A percentile compares a stretch with the other conserved stretches of the same genome.
These are phyloP conservation scores for Pezicula radicicola DNA, from an alignment of 2,329 filamentous ascomycete genomes.

Conservation along the genomic window DNA sequence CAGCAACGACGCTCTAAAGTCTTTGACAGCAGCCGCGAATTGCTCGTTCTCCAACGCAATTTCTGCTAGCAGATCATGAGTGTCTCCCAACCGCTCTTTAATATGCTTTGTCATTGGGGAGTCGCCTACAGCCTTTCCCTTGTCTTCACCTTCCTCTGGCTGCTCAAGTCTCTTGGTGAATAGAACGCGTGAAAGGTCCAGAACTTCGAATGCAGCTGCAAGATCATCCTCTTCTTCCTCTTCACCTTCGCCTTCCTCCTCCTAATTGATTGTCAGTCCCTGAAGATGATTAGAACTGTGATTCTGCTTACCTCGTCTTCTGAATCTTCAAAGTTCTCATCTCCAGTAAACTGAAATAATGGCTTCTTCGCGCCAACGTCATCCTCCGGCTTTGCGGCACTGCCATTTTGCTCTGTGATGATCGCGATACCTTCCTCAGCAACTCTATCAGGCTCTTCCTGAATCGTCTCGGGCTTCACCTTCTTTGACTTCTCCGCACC, in stretches of 20 bases:
- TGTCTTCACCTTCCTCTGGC: slow-evolving; percentile 38
- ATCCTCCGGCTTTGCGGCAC: slow-evolving; percentile 29
- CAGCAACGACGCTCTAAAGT: slow-evolving; percentile 73
- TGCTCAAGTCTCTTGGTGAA: slow-evolving; percentile 55
- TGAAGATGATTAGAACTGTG: slow-evolving; percentile 41
- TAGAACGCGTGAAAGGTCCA: slow-evolving; percentile 73
- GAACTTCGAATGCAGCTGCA: slow-evolving; percentile 76
- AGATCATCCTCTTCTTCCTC: slow-evolving; percentile 71
- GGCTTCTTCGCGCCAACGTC: slow-evolving; percentile 59
- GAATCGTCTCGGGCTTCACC: slow-evolving; percentile 29
- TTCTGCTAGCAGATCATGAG: slow-evolving; percentile 89
- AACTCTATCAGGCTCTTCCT: slow-evolving; percentile 34
- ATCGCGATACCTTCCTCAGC: slow-evolving; percentile 44
- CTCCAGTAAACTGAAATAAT: slow-evolving; percentile 88
- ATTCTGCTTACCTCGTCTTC: slow-evolving; percentile 58
- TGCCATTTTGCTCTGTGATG: slow-evolving; percentile 25
- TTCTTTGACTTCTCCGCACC: slow-evolving; percentile 36
- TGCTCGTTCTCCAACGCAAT: slow-evolving; percentile 96
- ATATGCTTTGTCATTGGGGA: slow-evolving; percentile 51
- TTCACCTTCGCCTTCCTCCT: slow-evolving; percentile 36
- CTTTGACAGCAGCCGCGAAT: slow-evolving; percentile 66
- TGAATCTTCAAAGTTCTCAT: slow-evolving; percentile 87
- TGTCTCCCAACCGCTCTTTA: slow-evolving; percentile 87
- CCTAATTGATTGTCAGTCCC: slow-evolving; percentile 38
- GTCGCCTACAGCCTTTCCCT: slow-evolving; percentile 41